Base-by-base conservation (phyloP, 2,329 filamentous ascomycete genomes). In the Sarocladium strictum region DNA sequence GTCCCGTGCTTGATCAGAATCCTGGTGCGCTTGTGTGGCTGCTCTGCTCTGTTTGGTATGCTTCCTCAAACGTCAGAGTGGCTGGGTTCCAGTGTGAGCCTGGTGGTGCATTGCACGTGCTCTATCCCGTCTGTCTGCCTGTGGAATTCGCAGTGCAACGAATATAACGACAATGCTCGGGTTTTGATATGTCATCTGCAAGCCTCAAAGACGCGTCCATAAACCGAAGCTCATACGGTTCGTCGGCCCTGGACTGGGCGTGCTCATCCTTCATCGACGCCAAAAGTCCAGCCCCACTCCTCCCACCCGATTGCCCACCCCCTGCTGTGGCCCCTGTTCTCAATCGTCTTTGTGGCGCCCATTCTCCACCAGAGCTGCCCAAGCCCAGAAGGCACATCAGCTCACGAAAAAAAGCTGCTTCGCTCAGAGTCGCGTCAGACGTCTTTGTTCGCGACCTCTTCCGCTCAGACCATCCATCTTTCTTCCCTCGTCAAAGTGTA, bases 321-420 rank as follows among this genome's bases (percentile, higher is more conserved):
- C 23, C 23, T 24, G 9, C 4, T n/a, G 27, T 21, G 14, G 47
- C 47, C 47, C 27, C 47, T 51, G 47, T 11, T 35, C 27, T 17
- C 47, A 5, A 19, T 33, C 29, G 27, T 51, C 47, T 33, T 51
- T 51, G 47, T 51, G 47, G 47, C 47, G 15, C 10, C 47, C 10
- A 23, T 7, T 23, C 47, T 51, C 47, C 47, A 51, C 47, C 12
- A 9, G 7, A 51, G 47, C 47, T 51, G 11, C 24, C 47, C 47
- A 35, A 19, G 27, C 17, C 14, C 14, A 49, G 26, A 11, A 17
- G 40, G 24, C 17, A 43, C 21, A 12, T 23, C 21, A 49, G 43
- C 43, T 49, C 24, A 40, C 3, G n/a, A 35, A 35, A 51, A 51
- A 51, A 51, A 51, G 47, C 47, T 51, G 29, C 47, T 33, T n/a